Evolutionary conservation across 768 basidiomycete species (phyloP).

Genomic region (Rhodotorula babjevae): DNA sequence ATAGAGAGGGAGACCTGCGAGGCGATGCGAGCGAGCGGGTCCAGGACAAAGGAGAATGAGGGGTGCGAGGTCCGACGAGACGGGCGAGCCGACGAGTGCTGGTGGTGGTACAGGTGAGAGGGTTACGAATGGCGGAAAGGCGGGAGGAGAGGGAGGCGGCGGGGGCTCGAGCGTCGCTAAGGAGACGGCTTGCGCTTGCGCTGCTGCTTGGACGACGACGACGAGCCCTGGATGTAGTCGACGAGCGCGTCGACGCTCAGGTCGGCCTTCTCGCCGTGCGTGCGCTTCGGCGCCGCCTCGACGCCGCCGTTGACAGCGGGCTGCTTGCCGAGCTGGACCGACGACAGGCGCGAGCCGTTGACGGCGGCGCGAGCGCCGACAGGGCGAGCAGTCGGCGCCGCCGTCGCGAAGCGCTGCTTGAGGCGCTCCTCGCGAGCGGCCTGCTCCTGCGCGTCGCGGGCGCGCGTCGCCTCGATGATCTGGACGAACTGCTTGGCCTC

Average conservation of each 20-base stretch:
- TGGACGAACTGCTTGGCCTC: slow-evolving; percentile 47
- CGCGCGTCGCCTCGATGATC: slow-evolving; percentile 45
- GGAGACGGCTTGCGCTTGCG: slow-evolving; percentile 26
- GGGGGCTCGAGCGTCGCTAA: background rate
- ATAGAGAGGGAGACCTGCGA: background rate
- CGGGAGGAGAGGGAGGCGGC: background rate
- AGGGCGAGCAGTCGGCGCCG: slow-evolving; percentile 8
- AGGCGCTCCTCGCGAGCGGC: slow-evolving; percentile 41
- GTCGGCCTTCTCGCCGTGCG: slow-evolving; percentile 43
- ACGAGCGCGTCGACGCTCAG: slow-evolving; percentile 50
- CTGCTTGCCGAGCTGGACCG: slow-evolving; percentile 27
- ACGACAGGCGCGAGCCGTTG: slow-evolving; percentile 1
- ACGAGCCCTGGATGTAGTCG: slow-evolving; percentile 48
- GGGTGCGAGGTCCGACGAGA: background rate
- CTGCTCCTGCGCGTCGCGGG: slow-evolving; percentile 44
- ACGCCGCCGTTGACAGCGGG: slow-evolving; percentile 6
- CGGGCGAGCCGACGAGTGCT: background rate
- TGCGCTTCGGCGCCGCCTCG: background rate
- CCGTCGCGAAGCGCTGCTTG: slow-evolving; percentile 25
- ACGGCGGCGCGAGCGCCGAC: slow-evolving; percentile 5
- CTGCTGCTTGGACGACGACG: slow-evolving; percentile 9
- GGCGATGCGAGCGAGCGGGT: background rate
- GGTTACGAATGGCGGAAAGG: background rate
- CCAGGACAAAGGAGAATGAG: background rate
- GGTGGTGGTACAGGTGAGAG: background rate